Evolutionary conservation across 441 rosid genomes (phyloP).

Genomic region (Aquilaria agallochum): DNA sequence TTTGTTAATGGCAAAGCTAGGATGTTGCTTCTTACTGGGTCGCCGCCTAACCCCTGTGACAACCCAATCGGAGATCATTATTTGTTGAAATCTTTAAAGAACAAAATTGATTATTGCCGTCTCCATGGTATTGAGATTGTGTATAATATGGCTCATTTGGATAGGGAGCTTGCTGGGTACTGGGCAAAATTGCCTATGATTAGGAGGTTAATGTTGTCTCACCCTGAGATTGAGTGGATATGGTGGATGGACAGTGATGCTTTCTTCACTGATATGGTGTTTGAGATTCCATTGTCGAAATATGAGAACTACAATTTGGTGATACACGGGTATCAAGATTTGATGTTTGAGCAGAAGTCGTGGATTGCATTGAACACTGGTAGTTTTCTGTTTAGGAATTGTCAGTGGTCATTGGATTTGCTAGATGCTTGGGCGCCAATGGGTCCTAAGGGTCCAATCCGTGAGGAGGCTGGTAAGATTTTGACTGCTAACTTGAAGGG

Average conservation of each 20-base stretch:
- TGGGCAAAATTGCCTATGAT: conserved; percentile 97
- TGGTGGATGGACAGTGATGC: conserved; percentile 99
- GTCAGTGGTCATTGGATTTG: conserved; percentile 94
- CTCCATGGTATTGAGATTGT: conserved; percentile 96
- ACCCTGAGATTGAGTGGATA: conserved; percentile 94
- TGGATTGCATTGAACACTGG: conserved; percentile 98
- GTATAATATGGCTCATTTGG: conserved; percentile 95
- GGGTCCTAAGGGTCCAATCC: conserved; percentile 87
- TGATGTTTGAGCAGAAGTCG: conserved; percentile 79
- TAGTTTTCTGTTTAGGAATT: conserved; percentile 84
- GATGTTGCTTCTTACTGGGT: conserved; percentile 79
- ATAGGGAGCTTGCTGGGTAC: conserved; percentile 85
- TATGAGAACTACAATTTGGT: conserved; percentile 70
- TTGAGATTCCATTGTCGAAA: conserved; percentile 69
- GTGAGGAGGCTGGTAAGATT: conserved; percentile 91
- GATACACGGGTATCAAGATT: conserved; percentile 88
- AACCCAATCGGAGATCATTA: conserved; percentile 94
- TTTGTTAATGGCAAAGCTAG: conserved; percentile 62
- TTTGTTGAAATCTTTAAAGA: conserved; percentile 81
- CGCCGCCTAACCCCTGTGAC: conserved; percentile 91
- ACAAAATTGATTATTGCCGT: conserved; percentile 96
- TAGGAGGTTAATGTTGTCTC: conserved; percentile 84
- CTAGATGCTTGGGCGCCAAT: conserved; percentile 97
- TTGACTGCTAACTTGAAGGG: conserved; percentile 88
- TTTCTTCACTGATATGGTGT: conserved; percentile 90